Evolutionary conservation across 1,284 basidiomycete species (phyloP), one percentile per base, ranked within the genome.

Genomic region (Sanguinoderma infundibulare): DNA sequence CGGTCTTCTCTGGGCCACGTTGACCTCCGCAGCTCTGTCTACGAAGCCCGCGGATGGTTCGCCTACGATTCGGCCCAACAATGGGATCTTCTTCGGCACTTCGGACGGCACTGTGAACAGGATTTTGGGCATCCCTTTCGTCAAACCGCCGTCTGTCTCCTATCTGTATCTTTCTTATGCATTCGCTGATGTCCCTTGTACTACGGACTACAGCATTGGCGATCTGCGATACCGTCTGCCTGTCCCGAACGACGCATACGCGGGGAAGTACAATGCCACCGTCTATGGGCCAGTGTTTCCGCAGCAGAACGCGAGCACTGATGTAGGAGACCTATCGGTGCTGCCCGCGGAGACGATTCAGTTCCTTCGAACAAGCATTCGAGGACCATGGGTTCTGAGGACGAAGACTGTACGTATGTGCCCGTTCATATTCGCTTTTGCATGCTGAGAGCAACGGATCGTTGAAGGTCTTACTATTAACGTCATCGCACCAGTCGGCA

Each of bases 81-180:
- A 69, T 59, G 53, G n/a, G 8, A 32, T 39, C 3, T 40, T 55
- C 5, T 12, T 34, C 22, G 53, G 53, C 3, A 55, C 58, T 8
- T 53, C 59, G 5, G 59, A 53, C 30, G 65, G 62, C 7, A 40
- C 56, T 6, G 69, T 79, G 0, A 67, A 73, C 22, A 75, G 78
- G 53, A 85, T 81, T 62, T 69, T 85, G 5, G 83, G 84, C 0
- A 83, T 87, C 40, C 84, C 84, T 0, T 87, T 80, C 61, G 83
- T 84, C 0, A 61, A 75, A 50, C 77, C 79, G 6, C 79, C 79
- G 75, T 78, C 59, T 55, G 76, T 66, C 40, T 44, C 40, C 35
- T 20, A 5, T 24, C 22, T 4, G 8, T 1, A 17, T 4, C 4
- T 53, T 17, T 28, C 17, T 2, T 26, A 2, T 1, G 39, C 22